phyloP scores from a whole-genome alignment of 441 rosid genomes.

The Capsella rubella region DNA sequence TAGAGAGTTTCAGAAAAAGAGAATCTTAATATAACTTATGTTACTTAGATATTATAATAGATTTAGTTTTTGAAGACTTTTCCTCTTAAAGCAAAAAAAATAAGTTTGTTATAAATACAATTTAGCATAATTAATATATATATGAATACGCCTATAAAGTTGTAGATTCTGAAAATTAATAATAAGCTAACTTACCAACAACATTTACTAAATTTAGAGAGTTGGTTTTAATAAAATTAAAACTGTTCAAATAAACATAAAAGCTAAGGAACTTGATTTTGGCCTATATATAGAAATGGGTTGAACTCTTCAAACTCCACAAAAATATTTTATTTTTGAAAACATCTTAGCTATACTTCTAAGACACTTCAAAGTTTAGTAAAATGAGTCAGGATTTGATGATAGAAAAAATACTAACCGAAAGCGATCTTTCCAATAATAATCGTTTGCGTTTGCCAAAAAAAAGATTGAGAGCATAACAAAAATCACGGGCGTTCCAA shows the following conservation, averaged over 20 bases:
- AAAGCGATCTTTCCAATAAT: neutral
- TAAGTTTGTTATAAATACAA: neutral
- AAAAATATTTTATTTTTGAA: neutral
- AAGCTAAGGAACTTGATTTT: neutral
- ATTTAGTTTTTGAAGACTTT: neutral
- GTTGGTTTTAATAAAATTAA: neutral
- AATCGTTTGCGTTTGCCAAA: neutral
- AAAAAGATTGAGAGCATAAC: neutral
- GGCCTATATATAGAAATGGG: neutral
- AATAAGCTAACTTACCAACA: neutral
- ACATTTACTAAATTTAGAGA: slow-evolving; percentile 4
- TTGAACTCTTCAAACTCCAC: neutral
- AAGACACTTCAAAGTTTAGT: neutral
- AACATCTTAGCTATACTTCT: neutral
- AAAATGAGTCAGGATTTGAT: neutral
- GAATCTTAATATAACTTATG: too few species aligned
- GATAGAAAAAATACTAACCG: neutral
- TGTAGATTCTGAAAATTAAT: neutral
- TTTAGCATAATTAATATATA: neutral
- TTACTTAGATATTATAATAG: neutral
- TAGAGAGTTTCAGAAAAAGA: too few species aligned
- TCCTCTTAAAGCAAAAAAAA: neutral
- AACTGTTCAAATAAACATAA: neutral
- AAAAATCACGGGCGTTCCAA: neutral
- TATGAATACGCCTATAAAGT: neutral